phyloP scores from a whole-genome alignment of 2,329 filamentous ascomycete species.

The Graphilbum sp. region DNA sequence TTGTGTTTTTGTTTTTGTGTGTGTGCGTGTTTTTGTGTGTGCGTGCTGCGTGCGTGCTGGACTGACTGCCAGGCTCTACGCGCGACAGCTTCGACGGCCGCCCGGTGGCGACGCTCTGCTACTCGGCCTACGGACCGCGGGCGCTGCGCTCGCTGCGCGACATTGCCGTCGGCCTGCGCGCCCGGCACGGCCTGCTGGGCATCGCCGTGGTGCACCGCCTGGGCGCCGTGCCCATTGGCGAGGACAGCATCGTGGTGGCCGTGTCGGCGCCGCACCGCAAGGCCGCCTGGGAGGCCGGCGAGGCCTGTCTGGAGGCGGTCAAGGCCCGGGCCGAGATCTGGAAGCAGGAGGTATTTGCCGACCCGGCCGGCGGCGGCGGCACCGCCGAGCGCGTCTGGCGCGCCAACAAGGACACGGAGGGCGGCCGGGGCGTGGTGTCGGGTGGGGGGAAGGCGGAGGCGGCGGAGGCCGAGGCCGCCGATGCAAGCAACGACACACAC shows the following conservation, averaged over 20 bases:
- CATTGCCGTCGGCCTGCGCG: constrained; percentile 41
- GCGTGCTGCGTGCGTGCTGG: background rate
- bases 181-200: constrained; percentile 49
- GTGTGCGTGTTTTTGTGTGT: background rate
- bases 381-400: constrained; percentile 60
- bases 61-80: constrained; percentile 46
- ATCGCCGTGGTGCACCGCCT: constrained; percentile 74
- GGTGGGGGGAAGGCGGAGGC: background rate
- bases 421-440: constrained; percentile 19
- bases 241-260: constrained; percentile 84
- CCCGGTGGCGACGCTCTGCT: constrained; percentile 58
- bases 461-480: background rate
- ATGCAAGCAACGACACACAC: background rate
- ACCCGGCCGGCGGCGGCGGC: constrained; percentile 20
- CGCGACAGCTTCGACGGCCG: constrained; percentile 57
- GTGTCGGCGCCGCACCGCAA: constrained; percentile 71
- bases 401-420: constrained; percentile 55
- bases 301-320: constrained; percentile 75
- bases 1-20: constrained; percentile 5
- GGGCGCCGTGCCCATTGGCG: constrained; percentile 72
- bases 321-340: constrained; percentile 87
- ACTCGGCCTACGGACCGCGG: constrained; percentile 55
- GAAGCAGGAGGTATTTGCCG: constrained; percentile 82
- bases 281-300: constrained; percentile 73
- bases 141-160: constrained; percentile 52